Conservation (phyloP, 768 basidiomycete species). For the Leucocoprinus sp. region DNA sequence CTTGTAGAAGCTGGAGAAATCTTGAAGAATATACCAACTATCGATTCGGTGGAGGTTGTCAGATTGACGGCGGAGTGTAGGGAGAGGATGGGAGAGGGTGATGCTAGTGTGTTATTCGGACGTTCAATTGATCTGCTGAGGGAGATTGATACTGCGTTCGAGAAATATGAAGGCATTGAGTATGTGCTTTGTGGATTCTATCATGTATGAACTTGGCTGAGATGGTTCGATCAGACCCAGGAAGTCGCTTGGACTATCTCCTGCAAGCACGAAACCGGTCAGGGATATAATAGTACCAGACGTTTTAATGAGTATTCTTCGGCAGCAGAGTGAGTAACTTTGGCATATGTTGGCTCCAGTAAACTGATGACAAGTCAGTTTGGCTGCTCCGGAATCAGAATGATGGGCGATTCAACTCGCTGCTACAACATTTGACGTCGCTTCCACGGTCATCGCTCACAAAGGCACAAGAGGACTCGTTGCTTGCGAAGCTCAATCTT, state of each 20-base stretch:
- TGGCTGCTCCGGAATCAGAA: conserved; percentile 58
- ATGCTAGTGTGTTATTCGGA: conserved; percentile 47
- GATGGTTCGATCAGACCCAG: conserved; percentile 26
- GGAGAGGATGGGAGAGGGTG: conserved; percentile 34
- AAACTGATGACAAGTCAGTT: conserved; percentile 29
- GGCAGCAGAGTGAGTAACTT: conserved; percentile 53
- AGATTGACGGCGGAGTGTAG: conserved; percentile 50
- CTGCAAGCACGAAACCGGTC: conserved; percentile 15
- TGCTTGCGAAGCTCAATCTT: conserved; percentile 73
- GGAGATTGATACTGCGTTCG: conserved; percentile 50
- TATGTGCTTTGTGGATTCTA: conserved; percentile 32
- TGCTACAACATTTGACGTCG: conserved; percentile 51
- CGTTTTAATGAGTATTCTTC: conserved; percentile 51
- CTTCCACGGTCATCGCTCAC: conserved; percentile 49
- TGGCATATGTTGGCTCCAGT: neutral
- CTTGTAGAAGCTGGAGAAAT: conserved; percentile 43
- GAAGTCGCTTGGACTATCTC: conserved; percentile 33
- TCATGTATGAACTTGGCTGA: neutral
- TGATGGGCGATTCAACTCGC: conserved; percentile 38
- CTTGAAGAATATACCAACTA: conserved; percentile 38
- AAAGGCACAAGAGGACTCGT: conserved; percentile 64
- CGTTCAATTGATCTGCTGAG: conserved; percentile 52
- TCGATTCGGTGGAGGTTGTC: conserved; percentile 51
- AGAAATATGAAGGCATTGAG: conserved; percentile 37
- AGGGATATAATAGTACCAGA: conserved; percentile 51